Evolutionary conservation across 345 rosid species (phyloP).

Genomic region (Bretschneidera sinensis): DNA sequence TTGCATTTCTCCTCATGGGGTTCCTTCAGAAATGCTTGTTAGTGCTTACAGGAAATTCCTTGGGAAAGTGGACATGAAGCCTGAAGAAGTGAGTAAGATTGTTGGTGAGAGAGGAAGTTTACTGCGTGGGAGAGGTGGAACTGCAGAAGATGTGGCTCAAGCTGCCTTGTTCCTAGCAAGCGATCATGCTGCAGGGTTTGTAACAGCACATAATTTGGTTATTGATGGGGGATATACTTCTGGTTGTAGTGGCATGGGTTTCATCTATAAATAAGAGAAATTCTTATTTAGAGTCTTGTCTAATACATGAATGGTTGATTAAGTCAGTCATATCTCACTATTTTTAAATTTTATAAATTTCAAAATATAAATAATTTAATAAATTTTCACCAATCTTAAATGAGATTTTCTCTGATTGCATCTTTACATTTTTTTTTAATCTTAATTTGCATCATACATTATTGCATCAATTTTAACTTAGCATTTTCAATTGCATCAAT

Average conservation of each 20-base stretch:
- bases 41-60: conserved; percentile 37
- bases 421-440: no score
- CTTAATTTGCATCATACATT: no score
- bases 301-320: no score
- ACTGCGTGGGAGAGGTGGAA: conserved; percentile 47
- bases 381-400: no score
- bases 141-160: conserved; percentile 55
- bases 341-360: no score
- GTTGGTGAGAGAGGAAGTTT: conserved; percentile 65
- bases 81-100: conserved; percentile 43
- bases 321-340: no score
- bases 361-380: no score
- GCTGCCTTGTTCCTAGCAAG: conserved; percentile 72
- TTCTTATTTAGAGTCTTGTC: no score
- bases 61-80: conserved; percentile 35
- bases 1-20: conserved; percentile 86
- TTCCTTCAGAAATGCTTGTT: conserved; percentile 79
- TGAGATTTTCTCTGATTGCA: no score
- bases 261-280: conserved; percentile 50
- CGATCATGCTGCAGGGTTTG: conserved; percentile 53
- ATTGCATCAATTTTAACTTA: no score
- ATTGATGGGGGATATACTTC: conserved; percentile 81
- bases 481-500: no score
- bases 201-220: conserved; percentile 74
- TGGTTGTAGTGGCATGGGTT: conserved; percentile 32